Conservation (phyloP, 2,329 filamentous ascomycete species). For the Phyllosticta capitalensis region DNA sequence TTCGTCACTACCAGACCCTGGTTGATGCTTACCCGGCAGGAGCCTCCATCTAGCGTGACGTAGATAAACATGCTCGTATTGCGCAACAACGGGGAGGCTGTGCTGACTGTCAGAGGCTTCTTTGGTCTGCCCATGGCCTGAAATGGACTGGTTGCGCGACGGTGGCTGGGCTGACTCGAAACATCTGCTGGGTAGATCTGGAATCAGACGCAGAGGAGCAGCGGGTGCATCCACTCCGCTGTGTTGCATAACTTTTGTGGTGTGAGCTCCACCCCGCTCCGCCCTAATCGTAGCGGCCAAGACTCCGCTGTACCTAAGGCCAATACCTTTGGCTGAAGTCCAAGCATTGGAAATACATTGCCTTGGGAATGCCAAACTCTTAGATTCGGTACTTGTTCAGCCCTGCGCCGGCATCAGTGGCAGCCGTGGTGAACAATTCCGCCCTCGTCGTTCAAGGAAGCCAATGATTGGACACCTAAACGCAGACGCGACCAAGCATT, state of each 20-base stretch:
- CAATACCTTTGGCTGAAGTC: too few species aligned
- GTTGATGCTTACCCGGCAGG: background rate
- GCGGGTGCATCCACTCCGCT: background rate
- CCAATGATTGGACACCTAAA: background rate
- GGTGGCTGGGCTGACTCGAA: background rate
- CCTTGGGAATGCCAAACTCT: background rate
- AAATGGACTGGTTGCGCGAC: background rate
- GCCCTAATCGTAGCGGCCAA: background rate
- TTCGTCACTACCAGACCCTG: background rate
- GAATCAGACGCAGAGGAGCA: background rate
- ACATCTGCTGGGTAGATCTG: background rate
- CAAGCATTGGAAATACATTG: too few species aligned
- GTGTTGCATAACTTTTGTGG: background rate
- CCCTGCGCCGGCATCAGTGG: background rate
- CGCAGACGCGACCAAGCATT: background rate
- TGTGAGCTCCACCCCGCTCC: background rate
- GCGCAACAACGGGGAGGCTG: background rate
- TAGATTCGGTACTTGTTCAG: too few species aligned
- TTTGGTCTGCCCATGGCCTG: background rate
- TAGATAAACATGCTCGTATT: background rate
- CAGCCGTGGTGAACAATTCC: background rate
- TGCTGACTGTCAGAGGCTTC: background rate
- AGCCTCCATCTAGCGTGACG: background rate
- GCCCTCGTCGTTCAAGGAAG: background rate
- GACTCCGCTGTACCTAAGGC: background rate